phyloP scores from a whole-genome alignment of 805 yeast genomes.

The Wickerhamiella sorbophila region DNA sequence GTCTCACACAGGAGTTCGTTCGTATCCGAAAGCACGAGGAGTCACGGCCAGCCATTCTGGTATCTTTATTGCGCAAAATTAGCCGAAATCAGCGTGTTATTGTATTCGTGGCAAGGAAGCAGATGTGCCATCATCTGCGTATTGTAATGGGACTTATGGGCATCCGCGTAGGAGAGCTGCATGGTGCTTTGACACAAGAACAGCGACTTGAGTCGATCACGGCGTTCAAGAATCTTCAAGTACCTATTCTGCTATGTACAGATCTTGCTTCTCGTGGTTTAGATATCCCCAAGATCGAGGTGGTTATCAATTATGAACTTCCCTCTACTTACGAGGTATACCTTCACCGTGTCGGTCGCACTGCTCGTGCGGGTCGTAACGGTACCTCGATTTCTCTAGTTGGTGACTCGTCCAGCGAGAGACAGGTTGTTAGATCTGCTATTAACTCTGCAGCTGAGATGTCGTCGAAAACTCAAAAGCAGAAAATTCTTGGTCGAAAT shows the following conservation, averaged over 20 bases:
- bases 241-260: slow-evolving; percentile 85
- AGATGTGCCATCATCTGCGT: slow-evolving; percentile 75
- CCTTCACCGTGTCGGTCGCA: slow-evolving; percentile 96
- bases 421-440: slow-evolving; percentile 82
- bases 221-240: slow-evolving; percentile 65
- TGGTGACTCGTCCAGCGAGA: slow-evolving; percentile 78
- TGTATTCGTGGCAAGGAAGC: slow-evolving; percentile 85
- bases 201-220: slow-evolving; percentile 80
- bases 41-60: slow-evolving; percentile 70
- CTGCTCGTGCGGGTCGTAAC: slow-evolving; percentile 97
- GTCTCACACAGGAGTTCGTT: slow-evolving; percentile 83
- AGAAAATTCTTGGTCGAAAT: slow-evolving; percentile 54
- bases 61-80: slow-evolving; percentile 51
- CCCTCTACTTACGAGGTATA: slow-evolving; percentile 85
- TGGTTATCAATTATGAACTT: slow-evolving; percentile 90
- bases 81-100: slow-evolving; percentile 65
- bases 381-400: slow-evolving; percentile 90
- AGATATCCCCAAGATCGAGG: slow-evolving; percentile 95
- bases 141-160: slow-evolving; percentile 68
- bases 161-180: slow-evolving; percentile 62
- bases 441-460: slow-evolving; percentile 45
- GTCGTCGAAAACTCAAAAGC: slow-evolving; percentile 35
- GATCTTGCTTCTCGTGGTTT: slow-evolving; percentile 98
- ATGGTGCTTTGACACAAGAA: slow-evolving; percentile 74
- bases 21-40: slow-evolving; percentile 74